phyloP scores from a whole-genome alignment of 305 asterid species.

The Ruellia speciosa region DNA sequence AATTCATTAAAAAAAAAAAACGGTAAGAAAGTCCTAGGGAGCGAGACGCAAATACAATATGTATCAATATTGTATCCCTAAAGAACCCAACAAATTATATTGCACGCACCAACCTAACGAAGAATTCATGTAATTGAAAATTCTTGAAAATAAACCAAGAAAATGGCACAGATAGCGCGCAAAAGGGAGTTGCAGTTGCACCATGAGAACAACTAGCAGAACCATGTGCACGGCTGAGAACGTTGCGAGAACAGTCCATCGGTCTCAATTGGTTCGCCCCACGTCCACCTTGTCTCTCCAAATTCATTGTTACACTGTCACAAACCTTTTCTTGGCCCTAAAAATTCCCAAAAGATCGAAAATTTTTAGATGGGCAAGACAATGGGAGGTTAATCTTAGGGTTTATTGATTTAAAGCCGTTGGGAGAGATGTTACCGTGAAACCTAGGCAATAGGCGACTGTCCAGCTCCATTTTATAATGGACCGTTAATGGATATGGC shows the following conservation, averaged over 20 bases:
- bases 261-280: slow-evolving; percentile 69
- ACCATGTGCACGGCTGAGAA: slow-evolving; percentile 87
- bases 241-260: slow-evolving; percentile 53
- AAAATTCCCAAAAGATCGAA: background rate
- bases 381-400: slow-evolving; percentile 19
- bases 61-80: no score
- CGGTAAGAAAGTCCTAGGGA: no score
- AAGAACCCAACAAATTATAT: no score
- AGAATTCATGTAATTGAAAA: no score
- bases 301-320: slow-evolving; percentile 29
- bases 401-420: slow-evolving; percentile 16
- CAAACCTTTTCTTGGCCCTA: background rate
- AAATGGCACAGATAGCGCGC: background rate
- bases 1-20: no score
- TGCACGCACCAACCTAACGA: no score
- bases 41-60: no score
- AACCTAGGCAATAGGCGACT: no score
- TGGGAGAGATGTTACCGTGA: no score
- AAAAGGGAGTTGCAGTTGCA: slow-evolving; percentile 18
- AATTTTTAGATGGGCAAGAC: background rate
- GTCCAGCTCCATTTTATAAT: no score
- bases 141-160: background rate
- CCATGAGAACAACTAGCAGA: slow-evolving; percentile 93
- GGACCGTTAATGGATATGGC: no score
- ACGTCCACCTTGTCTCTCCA: slow-evolving; percentile 70